These are phyloP conservation scores for Mycosarcoma mackinlayi DNA, from an alignment of 1,284 basidiomycete species.

Conservation along the genomic window DNA sequence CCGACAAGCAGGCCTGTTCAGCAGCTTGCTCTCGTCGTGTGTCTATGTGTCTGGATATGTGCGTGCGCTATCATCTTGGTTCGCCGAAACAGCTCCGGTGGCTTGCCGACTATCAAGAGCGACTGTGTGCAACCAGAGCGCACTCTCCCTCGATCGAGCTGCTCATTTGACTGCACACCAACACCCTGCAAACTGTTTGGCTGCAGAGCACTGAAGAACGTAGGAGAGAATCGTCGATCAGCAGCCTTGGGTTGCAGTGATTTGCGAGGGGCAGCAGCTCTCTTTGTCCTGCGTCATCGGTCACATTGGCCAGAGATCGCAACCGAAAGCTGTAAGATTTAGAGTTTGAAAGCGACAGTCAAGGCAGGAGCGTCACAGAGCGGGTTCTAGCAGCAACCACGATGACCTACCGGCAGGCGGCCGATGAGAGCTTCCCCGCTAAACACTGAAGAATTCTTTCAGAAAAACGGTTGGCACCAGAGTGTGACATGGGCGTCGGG, in stretches of 20 bases:
- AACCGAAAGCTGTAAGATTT: background rate
- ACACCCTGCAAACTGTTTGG: too few species aligned
- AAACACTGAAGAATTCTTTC: background rate
- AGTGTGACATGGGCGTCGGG: conserved; percentile 30
- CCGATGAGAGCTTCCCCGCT: conserved; percentile 19
- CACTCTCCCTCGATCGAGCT: too few species aligned
- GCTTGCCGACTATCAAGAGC: background rate
- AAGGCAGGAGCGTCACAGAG: background rate
- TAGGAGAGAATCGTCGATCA: background rate
- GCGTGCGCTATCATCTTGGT: conserved; percentile 2
- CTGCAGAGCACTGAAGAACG: too few species aligned
- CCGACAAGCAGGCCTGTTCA: too few species aligned
- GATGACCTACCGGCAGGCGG: conserved; percentile 6
- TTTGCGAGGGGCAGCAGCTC: conserved; percentile 2
- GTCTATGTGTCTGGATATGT: too few species aligned
- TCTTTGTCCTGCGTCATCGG: conserved; percentile 1
- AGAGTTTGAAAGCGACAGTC: conserved; percentile 5
- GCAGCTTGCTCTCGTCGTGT: too few species aligned
- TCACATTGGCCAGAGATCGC: background rate
- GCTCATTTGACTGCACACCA: too few species aligned
- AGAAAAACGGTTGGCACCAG: background rate
- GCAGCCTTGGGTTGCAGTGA: background rate
- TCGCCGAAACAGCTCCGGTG: conserved; percentile 9
- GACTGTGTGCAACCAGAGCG: too few species aligned
- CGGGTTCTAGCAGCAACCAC: background rate